Conservation (phyloP, 202 grass and related monocot species). For the Carex arenaria region DNA sequence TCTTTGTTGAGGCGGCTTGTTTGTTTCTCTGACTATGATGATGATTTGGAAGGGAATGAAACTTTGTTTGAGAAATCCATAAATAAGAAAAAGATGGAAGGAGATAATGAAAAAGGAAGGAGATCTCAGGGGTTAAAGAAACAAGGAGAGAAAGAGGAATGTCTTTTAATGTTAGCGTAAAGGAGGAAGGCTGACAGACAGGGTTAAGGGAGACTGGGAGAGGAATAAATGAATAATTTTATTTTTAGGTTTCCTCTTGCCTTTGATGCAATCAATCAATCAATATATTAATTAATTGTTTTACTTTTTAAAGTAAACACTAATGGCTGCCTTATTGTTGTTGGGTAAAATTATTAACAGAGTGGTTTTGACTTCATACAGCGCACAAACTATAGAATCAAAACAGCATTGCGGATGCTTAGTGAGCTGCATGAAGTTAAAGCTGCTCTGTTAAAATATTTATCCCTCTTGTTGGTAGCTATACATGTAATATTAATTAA, state of each 20-base stretch:
- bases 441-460: too few species aligned
- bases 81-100: neutral
- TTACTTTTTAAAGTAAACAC: neutral
- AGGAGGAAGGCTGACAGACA: conserved; percentile 9
- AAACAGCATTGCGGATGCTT: too few species aligned
- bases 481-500: neutral
- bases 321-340: neutral
- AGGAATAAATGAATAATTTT: conserved; percentile 23
- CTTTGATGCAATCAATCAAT: neutral
- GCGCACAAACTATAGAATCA: too few species aligned
- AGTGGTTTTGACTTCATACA: too few species aligned
- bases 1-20: conserved; percentile 2
- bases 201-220: conserved; percentile 5
- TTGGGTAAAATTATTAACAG: neutral
- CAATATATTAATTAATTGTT: neutral
- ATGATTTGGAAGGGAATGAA: neutral
- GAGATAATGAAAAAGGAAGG: neutral
- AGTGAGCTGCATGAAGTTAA: too few species aligned
- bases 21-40: neutral
- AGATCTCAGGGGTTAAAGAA: conserved; percentile 7
- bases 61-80: neutral
- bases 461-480: too few species aligned
- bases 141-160: conserved; percentile 7
- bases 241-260: conserved; percentile 5
- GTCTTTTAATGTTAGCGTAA: conserved; percentile 12